Evolutionary conservation across 2,329 filamentous ascomycete genomes (phyloP).

Genomic region (Exophiala sp.): DNA sequence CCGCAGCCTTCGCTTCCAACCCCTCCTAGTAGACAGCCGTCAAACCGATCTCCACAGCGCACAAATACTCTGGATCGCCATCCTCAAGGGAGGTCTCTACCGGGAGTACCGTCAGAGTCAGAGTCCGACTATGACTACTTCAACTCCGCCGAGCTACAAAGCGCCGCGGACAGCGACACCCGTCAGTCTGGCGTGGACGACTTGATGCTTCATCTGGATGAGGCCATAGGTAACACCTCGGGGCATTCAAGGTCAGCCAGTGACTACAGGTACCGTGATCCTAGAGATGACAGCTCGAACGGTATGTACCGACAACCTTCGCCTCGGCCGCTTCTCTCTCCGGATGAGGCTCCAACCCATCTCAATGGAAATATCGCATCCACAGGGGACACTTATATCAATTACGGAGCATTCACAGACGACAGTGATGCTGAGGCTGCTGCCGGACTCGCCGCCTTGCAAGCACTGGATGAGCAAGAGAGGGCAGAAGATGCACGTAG

Average conservation of each 20-base stretch:
- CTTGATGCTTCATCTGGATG: conserved; percentile 53
- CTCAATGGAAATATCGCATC: conserved; percentile 47
- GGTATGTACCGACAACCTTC: conserved; percentile 28
- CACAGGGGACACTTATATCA: conserved; percentile 42
- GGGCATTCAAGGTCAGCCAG: conserved; percentile 11
- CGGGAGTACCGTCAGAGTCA: conserved; percentile 49
- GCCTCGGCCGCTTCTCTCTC: conserved; percentile 31
- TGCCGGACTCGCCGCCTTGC: conserved; percentile 76
- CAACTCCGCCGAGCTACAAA: conserved; percentile 25
- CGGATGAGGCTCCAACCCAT: conserved; percentile 42
- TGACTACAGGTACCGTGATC: conserved; percentile 13
- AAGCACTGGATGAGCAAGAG: conserved; percentile 73
- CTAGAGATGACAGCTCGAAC: conserved; percentile 12
- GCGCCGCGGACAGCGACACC: conserved; percentile 33
- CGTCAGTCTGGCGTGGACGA: conserved; percentile 48
- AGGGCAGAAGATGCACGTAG: conserved; percentile 51
- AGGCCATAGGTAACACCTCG: conserved; percentile 37
- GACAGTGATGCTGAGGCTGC: conserved; percentile 85
- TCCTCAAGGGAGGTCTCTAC: conserved; percentile 54
- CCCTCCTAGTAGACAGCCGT: conserved; percentile 48
- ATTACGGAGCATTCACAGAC: conserved; percentile 52
- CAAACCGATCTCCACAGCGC: conserved; percentile 46
- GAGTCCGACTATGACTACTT: conserved; percentile 33
- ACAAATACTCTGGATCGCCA: conserved; percentile 51
- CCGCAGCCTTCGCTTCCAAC: conserved; percentile 40